Base-by-base conservation (phyloP, 176 grass and related monocot species). In the Saccharum officinarum region DNA sequence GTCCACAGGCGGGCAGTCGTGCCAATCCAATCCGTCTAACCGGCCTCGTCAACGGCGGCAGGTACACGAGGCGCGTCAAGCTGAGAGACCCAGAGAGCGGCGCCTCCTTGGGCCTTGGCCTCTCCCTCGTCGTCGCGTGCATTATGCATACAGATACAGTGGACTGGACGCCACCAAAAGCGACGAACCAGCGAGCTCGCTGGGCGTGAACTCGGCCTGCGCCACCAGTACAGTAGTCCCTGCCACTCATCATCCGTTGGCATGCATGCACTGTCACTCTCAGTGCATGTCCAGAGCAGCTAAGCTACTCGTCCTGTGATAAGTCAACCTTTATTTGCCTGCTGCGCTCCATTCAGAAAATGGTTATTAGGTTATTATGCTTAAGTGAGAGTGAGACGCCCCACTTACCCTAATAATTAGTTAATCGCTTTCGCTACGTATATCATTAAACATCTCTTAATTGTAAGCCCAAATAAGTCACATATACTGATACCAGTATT, bases 41-140 rank as follows among this genome's bases (percentile, higher is more conserved):
- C 28, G 47, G 49, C 49, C 49, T 4, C 52, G 84, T 86, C 84
- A 86, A 79, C 84, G 67, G 76, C 13, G 67, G 67, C 14, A 49
- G 76, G 84, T 86, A 62, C 54, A 23, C 54, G 67, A 50, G 28
- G 14, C 45, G 22, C 84, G 65, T 65, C 28, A 14, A 12, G 38
- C 38, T 36, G 34, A 36, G 34, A 36, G 3, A 3, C 34, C 3
- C 34, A 36, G 34, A 36, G 34, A 28, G 28, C 28, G 28, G 28
- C 28, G 28, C 28, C 28, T 28, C 28, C 28, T 28, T 28, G 28
- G 28, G 28, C 28, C 28, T 28, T 36, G 34, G 3, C 4, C 13
- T 47, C 47, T 50, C 47, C 47, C 4, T 50, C 47, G 13, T 15
- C 13, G 12, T 15, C 13, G 45, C 45, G 45, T 47, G 45, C 45